phyloP scores from a whole-genome alignment of 2,329 filamentous ascomycete genomes.

The Calycina herbarum region DNA sequence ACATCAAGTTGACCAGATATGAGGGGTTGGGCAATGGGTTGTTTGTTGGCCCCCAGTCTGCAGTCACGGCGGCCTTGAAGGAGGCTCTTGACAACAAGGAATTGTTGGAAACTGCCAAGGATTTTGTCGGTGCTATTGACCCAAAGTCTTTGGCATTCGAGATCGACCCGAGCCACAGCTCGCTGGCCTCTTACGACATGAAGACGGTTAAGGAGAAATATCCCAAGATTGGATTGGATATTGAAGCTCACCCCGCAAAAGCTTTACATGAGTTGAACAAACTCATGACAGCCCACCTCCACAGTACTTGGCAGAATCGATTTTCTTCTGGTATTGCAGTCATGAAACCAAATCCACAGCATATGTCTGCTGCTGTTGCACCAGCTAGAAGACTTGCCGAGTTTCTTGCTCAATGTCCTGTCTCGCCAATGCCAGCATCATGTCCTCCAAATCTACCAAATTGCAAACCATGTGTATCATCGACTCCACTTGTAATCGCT shows the following conservation, averaged over 20 bases:
- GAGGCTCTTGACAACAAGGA: slow-evolving; percentile 56
- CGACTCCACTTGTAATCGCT: slow-evolving; percentile 64
- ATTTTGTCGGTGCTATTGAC: slow-evolving; percentile 60
- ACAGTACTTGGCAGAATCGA: slow-evolving; percentile 78
- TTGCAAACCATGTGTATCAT: slow-evolving; percentile 72
- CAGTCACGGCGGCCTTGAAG: slow-evolving; percentile 64
- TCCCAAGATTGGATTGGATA: slow-evolving; percentile 61
- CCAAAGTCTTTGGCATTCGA: slow-evolving; percentile 49
- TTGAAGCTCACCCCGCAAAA: slow-evolving; percentile 55
- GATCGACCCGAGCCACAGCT: slow-evolving; percentile 62
- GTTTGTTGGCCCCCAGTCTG: slow-evolving; percentile 67
- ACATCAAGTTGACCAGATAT: slow-evolving; percentile 71
- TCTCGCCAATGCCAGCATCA: slow-evolving; percentile 69
- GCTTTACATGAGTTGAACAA: slow-evolving; percentile 67
- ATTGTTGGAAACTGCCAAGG: slow-evolving; percentile 54
- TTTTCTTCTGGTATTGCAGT: slow-evolving; percentile 78
- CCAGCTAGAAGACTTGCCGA: slow-evolving; percentile 72
- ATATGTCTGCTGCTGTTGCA: slow-evolving; percentile 71
- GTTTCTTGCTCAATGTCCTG: slow-evolving; percentile 73
- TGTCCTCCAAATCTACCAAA: slow-evolving; percentile 80
- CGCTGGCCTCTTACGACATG: slow-evolving; percentile 77
- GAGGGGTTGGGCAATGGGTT: slow-evolving; percentile 70
- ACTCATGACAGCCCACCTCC: slow-evolving; percentile 82
- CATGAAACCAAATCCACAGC: slow-evolving; percentile 73
- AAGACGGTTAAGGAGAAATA: slow-evolving; percentile 66